Conservation (phyloP, 192 early-diverging fungal species). For the Coemansia erecta region DNA sequence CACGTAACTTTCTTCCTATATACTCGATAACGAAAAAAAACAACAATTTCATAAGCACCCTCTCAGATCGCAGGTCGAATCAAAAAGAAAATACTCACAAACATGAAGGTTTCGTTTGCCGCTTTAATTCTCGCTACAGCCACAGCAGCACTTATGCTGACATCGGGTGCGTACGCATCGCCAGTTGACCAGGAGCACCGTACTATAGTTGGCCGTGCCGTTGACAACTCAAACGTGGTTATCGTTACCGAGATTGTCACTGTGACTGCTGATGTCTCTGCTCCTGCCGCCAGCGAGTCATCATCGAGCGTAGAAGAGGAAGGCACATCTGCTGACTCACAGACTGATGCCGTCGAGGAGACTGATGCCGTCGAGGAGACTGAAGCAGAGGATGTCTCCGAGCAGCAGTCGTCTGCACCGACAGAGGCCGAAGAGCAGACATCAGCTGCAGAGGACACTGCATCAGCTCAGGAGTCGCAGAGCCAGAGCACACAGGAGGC, state of each 20-base stretch:
- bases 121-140: not conserved
- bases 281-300: not conserved
- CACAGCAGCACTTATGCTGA: not conserved
- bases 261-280: constrained; percentile 11
- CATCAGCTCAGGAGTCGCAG: not conserved
- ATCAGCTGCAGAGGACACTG: constrained; percentile 1
- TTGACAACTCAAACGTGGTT: constrained; percentile 8
- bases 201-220: constrained; percentile 3
- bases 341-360: not conserved
- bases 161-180: not conserved
- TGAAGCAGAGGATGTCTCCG: not conserved
- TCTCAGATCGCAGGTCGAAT: not conserved
- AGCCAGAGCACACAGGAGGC: not conserved
- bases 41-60: too few species aligned
- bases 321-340: not conserved
- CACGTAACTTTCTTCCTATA: not conserved
- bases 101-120: not conserved
- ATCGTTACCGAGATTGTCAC: constrained; percentile 30
- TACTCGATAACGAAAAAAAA: not conserved
- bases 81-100: not conserved
- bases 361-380: not conserved
- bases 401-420: constrained; percentile 1
- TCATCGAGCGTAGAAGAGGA: not conserved
- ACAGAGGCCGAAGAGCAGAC: constrained; percentile 2
- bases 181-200: not conserved